These are phyloP conservation scores for Plasmodium berghei DNA, from an alignment of 169 alveolate genomes.

Conservation along the genomic window DNA sequence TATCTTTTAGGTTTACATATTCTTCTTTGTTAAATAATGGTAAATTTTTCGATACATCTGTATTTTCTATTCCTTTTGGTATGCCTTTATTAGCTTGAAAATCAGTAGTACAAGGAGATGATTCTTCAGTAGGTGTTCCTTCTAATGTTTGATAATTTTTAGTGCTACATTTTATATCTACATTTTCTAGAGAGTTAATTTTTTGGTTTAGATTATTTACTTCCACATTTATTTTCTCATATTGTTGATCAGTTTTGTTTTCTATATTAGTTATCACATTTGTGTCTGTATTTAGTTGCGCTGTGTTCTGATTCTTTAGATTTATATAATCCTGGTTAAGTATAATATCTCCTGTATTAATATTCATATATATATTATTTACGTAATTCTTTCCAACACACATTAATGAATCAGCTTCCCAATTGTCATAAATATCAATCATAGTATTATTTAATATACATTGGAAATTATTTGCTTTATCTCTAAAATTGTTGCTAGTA, in stretches of 20 bases:
- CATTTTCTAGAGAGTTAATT: not conserved
- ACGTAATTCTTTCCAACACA: conserved; percentile 59
- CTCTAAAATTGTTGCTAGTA: conserved; percentile 90
- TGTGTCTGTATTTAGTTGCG: not conserved
- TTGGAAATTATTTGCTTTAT: conserved; percentile 82
- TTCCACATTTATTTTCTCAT: not conserved
- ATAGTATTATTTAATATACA: conserved; percentile 80
- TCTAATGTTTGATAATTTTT: not conserved
- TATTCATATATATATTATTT: conserved; percentile 39
- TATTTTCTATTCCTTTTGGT: not conserved
- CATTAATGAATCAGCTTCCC: conserved; percentile 69
- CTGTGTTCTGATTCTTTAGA: not conserved
- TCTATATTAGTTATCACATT: not conserved
- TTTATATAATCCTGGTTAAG: conserved; percentile 5
- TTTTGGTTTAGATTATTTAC: not conserved
- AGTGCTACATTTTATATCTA: not conserved
- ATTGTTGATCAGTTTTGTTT: not conserved
- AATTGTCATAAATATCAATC: conserved; percentile 70
- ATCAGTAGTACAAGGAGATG: not conserved
- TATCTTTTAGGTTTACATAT: conserved; percentile 51
- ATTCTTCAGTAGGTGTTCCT: not conserved
- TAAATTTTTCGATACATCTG: not conserved
- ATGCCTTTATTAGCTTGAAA: not conserved
- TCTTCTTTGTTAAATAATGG: conserved; percentile 9
- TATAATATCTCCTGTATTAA: conserved; percentile 49